Base-by-base conservation (phyloP, 1,139 yeast genomes). In the Sugiyamaella novakii region DNA sequence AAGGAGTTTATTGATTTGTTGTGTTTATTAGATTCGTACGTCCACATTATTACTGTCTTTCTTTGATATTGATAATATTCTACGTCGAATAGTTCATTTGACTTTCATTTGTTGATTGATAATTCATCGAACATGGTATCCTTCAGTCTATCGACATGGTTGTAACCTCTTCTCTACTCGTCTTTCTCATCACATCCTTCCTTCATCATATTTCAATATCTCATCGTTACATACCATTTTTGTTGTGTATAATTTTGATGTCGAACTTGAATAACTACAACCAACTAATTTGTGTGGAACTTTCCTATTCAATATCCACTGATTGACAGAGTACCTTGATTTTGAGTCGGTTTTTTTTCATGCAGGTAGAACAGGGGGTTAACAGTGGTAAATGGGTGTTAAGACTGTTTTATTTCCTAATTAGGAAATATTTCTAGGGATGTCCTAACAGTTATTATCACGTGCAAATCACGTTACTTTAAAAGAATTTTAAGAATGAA, bases 181-280 rank as follows among this genome's bases (percentile, higher is more conserved):
- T n/a, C n/a, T n/a, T 22, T 22, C 25, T 22, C 25, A 22, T 8
- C 25, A 22, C 8, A 5, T 22, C 25, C 5, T 22, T 6, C 8
- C 27, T 12, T 6, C 17, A 12, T 12, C 15, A 8, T n/a, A 24
- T 22, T 19, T 21, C 11, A 18, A 36, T 22, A 11, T 12, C 6
- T 29, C 25, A 7, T 37, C 41, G 10, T 21, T 29, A 41, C 45
- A 21, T 41, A 41, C 45, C 45, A 41, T 41, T 41, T 31, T 41
- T 30, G 28, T 22, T 41, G 45, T 41, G 45, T 41, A 41, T 41
- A 41, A 40, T 29, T 40, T 41, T 31, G 27, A 41, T 41, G 38
- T 41, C 45, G 45, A 41, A 41, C 38, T n/a, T 41, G 45, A 22
- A 29, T 41, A 33, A 31, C 38, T 31, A 31, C 30, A 41, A 41